These are phyloP conservation scores for Pythium folliculosum DNA, from an alignment of 352 stramenopile species.

Conservation along the genomic window DNA sequence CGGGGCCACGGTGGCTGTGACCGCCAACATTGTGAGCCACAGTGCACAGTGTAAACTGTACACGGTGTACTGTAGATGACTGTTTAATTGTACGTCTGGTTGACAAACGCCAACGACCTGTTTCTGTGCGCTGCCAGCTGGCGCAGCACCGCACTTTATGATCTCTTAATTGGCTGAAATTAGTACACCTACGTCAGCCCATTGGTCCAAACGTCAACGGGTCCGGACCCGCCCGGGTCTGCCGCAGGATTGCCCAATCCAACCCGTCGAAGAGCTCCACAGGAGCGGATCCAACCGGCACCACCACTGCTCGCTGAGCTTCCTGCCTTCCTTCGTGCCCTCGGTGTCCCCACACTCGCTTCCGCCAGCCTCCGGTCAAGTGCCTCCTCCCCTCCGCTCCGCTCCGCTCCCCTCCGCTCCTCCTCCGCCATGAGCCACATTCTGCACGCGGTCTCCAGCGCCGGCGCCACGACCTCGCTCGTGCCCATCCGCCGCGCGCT, in stretches of 20 bases:
- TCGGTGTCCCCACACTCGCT: slow-evolving; percentile 4
- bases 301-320: slow-evolving; percentile 3
- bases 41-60: too few relatives aligned
- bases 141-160: slow-evolving; percentile 18
- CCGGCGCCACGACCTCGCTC: slow-evolving; percentile 60
- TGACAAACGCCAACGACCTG: slow-evolving; percentile 4
- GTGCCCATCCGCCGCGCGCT: slow-evolving; percentile 96
- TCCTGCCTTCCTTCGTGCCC: neutral
- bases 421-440: slow-evolving; percentile 69
- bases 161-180: slow-evolving; percentile 11
- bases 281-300: slow-evolving; percentile 17
- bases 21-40: too few relatives aligned
- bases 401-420: neutral
- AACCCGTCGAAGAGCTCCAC: neutral
- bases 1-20: too few relatives aligned
- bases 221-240: slow-evolving; percentile 11
- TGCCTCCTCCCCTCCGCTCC: neutral
- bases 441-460: slow-evolving; percentile 73
- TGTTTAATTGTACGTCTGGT: slow-evolving; percentile 11
- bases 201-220: slow-evolving; percentile 17
- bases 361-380: slow-evolving; percentile 11
- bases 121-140: slow-evolving; percentile 10
- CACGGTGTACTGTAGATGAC: too few relatives aligned
- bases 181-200: neutral
- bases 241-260: neutral